Base-by-base conservation (phyloP, 768 basidiomycete genomes). In the Trametes cinnabarina region DNA sequence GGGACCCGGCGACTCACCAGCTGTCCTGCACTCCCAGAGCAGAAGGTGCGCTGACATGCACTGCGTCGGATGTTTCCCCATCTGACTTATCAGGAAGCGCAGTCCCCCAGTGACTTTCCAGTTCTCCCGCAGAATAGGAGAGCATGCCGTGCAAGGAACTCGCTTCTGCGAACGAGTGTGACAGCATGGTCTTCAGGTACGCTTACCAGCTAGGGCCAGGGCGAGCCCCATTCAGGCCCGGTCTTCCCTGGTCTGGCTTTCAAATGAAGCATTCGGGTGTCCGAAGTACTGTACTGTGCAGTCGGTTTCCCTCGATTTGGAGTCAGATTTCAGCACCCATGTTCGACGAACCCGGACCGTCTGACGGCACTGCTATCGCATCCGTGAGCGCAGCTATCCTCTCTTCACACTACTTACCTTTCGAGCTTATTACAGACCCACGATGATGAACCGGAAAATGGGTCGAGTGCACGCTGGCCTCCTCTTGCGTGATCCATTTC, bases 1-100 rank as follows among this genome's bases (percentile, higher is more conserved):
- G 50, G 35, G 23, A 22, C n/a, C 44, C 57, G 57, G 57, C 22
- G 47, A 58, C 49, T 46, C 44, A 58, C 35, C 37, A 46, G 43
- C 57, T 51, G 34, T 22, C 57, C 46, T 51, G 34, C 12, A 17
- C 39, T 17, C 32, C 30, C 47, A 37, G 46, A n/a, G n/a, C n/a
- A n/a, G n/a, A n/a, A 28, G 32, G 14, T 51, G 56, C 17, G 22
- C 32, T n/a, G 37, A 35, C 20, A 23, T 44, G 30, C 22, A 39
- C 32, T 34, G 30, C 23, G 10, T 28, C 19, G 23, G 17, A 15
- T 32, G 44, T 41, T 43, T 47, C 52, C 34, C 14, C 22, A 41
- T 46, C 32, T 20, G 42, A 44, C 52, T 54, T 37, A 46, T 46
- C 52, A 44, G 52, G 46, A 37, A 46, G 22, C 28, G 42, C 23